These are phyloP conservation scores for Lignosus rhinocerotis DNA, from an alignment of 1,284 basidiomycete genomes.

Conservation along the genomic window DNA sequence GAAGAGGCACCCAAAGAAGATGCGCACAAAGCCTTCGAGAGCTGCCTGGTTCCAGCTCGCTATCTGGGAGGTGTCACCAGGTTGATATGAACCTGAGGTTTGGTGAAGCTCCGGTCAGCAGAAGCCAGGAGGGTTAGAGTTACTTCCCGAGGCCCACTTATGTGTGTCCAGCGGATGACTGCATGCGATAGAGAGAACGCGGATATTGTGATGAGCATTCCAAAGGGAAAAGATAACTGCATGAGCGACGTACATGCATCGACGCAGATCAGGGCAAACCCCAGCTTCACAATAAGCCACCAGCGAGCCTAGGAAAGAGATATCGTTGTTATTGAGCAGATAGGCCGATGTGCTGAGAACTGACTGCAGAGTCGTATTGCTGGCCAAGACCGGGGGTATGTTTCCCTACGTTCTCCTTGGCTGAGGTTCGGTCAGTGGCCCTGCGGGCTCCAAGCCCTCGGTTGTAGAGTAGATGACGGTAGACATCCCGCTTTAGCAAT, in stretches of 20 bases:
- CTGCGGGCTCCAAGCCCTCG: conserved; percentile 65
- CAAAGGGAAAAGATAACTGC: background rate
- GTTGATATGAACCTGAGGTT: conserved; percentile 12
- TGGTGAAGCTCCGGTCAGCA: conserved; percentile 3
- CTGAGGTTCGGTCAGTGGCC: conserved; percentile 25
- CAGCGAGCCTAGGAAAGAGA: conserved; percentile 49
- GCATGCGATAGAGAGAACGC: background rate
- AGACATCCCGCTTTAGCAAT: conserved; percentile 84
- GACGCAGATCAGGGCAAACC: conserved; percentile 53
- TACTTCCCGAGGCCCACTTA: conserved; percentile 43
- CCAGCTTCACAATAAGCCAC: conserved; percentile 57
- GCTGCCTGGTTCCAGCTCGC: conserved; percentile 40
- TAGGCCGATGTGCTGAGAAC: background rate
- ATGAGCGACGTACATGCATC: conserved; percentile 63
- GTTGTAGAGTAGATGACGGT: conserved; percentile 89
- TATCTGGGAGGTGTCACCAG: conserved; percentile 20
- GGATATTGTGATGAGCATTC: background rate
- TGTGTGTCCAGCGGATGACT: conserved; percentile 79
- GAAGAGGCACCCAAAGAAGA: conserved; percentile 61
- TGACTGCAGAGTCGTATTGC: conserved; percentile 13
- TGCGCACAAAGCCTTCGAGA: conserved; percentile 51
- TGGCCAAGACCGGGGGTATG: background rate
- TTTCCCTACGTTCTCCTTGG: background rate
- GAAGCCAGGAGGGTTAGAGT: background rate
- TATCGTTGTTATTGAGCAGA: background rate